phyloP scores from a whole-genome alignment of 495 filamentous ascomycete species.

The Pyrenopolyporus hunteri region DNA sequence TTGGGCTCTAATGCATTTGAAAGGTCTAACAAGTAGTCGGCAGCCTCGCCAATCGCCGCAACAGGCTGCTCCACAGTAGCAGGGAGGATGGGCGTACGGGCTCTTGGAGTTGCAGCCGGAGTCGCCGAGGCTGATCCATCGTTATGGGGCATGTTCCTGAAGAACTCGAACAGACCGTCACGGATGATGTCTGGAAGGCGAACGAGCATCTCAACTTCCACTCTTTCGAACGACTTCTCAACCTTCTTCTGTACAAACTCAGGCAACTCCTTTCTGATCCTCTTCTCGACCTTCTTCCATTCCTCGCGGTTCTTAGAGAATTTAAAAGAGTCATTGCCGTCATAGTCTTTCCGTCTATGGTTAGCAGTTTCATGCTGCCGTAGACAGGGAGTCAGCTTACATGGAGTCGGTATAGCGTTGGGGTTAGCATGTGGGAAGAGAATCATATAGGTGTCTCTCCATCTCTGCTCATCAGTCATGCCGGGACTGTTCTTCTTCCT shows the following conservation, averaged over 20 bases:
- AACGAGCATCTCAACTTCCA: slow-evolving; percentile 30
- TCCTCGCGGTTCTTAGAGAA: slow-evolving; percentile 30
- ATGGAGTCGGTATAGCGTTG: slow-evolving; percentile 46
- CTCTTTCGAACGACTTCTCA: slow-evolving; percentile 34
- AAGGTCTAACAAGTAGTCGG: slow-evolving; percentile 23
- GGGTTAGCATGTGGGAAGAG: slow-evolving; percentile 50
- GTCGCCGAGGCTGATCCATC: slow-evolving; percentile 29
- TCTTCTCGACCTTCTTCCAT: slow-evolving; percentile 36
- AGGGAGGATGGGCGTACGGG: slow-evolving; percentile 29
- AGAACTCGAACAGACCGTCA: slow-evolving; percentile 33
- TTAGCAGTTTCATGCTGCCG: slow-evolving; percentile 1
- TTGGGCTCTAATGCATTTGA: slow-evolving; percentile 18
- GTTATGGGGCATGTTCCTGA: slow-evolving; percentile 30
- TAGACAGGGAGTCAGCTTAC: slow-evolving; percentile 31
- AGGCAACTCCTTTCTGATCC: slow-evolving; percentile 36
- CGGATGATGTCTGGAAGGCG: slow-evolving; percentile 36
- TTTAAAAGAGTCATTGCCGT: slow-evolving; percentile 22
- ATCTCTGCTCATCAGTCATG: slow-evolving; percentile 53
- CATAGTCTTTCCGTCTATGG: slow-evolving; percentile 40
- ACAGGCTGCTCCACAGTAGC: slow-evolving; percentile 2
- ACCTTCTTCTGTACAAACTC: slow-evolving; percentile 37
- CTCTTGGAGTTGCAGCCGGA: slow-evolving; percentile 35
- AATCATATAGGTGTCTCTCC: slow-evolving; percentile 52
- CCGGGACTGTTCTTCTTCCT: slow-evolving; percentile 47
- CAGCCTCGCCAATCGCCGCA: slow-evolving; percentile 4